Evolutionary conservation across 1,139 yeast species (phyloP), one percentile per base, ranked within the genome.

Genomic region (Pichia inconspicua): DNA sequence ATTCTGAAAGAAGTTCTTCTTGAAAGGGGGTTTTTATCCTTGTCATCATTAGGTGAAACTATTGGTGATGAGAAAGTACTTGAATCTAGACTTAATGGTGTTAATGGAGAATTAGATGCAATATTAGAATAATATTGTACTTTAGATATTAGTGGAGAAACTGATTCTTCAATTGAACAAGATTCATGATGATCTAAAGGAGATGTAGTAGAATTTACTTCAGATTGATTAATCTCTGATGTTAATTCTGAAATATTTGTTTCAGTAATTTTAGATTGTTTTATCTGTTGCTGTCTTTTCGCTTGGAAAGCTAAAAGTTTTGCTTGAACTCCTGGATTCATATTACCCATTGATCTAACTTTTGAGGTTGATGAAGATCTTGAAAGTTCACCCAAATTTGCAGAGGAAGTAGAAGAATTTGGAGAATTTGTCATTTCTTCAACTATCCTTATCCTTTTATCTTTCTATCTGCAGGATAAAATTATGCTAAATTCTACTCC

Each of bases 291-390:
- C 19, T 48, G 49, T 42, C 48, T 44, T 27, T 49, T 50, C 8
- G 53, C 51, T 37, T 84, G 92, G 56, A 84, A 82, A 0, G 90
- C 90, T 65, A 82, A 67, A 44, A 85, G 71, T 54, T 88, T 70
- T 1, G 92, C 94, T 64, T 84, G 92, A 48, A 84, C 74, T 54
- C 81, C 87, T 14, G 86, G 80, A 61, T 75, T 82, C 41, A 65
- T 54, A n/a, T 19, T 19, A 7, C 48, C 41, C 41, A 46, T 46
- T 27, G 44, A 48, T 42, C 53, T 44, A 43, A 50, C 42, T 22
- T 48, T 48, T 12, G 53, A 50, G 7, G 53, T 43, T 12, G 53
- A 50, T 4, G 51, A 45, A 9, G 51, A 45, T 14, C 53, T 46
- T 2, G 47, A 25, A n/a, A 50, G 34, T n/a, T 49, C 50, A 25